A percentile compares a stretch with the other conserved stretches of the same genome.
These are phyloP conservation scores for Citrullus amarus DNA, from an alignment of 306 rosid species.

Conservation along the genomic window DNA sequence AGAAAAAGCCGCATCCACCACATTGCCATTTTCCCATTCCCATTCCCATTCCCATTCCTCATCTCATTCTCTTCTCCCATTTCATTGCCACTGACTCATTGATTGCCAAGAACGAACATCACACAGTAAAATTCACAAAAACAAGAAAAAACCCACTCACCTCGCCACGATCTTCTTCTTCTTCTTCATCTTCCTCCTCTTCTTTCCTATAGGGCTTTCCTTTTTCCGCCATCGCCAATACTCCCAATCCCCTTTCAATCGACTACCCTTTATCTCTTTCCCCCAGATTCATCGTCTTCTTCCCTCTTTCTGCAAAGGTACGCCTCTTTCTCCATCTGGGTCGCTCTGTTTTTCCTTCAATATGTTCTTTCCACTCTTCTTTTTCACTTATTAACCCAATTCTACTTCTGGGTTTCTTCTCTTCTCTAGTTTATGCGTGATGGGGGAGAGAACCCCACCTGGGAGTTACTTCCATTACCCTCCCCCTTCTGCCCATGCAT, in stretches of 20 bases:
- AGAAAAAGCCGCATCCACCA: conserved; percentile 8
- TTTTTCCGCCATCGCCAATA: neutral
- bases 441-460: conserved; percentile 84
- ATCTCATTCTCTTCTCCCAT: neutral
- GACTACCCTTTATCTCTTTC: neutral
- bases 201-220: neutral
- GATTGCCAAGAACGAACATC: neutral
- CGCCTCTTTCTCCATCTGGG: neutral
- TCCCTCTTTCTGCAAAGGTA: neutral
- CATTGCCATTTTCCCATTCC: neutral
- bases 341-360: neutral
- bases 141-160: neutral
- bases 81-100: neutral
- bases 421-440: conserved; percentile 15
- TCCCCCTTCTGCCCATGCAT: conserved; percentile 64
- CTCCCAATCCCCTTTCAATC: neutral
- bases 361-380: neutral
- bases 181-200: neutral
- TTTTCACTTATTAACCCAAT: neutral
- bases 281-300: neutral
- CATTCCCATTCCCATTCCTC: neutral
- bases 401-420: neutral
- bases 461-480: conserved; percentile 88
- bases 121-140: neutral
- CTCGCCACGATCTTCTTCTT: neutral